Conservation (phyloP, 768 basidiomycete species). For the Lactarius hatsudake region DNA sequence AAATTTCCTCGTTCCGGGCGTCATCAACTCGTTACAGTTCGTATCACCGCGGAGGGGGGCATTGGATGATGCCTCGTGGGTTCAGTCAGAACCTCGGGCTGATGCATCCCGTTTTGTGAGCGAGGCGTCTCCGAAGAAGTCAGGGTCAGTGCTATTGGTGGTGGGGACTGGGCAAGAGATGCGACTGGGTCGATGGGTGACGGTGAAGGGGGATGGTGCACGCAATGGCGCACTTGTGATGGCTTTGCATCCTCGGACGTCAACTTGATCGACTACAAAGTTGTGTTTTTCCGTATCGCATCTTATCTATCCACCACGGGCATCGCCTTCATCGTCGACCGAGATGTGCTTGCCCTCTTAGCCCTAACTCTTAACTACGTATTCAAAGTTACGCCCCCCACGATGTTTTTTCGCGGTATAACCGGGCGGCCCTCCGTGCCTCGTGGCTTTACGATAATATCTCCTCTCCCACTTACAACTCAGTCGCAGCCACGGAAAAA, state of each 20-base stretch:
- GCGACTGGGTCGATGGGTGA: conserved; percentile 86
- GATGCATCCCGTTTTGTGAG: conserved; percentile 33
- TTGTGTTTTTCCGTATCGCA: background rate
- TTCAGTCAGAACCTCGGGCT: conserved; percentile 31
- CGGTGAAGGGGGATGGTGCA: conserved; percentile 63
- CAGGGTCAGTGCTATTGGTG: conserved; percentile 52
- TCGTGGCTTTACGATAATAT: conserved; percentile 1
- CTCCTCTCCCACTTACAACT: background rate
- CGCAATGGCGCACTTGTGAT: conserved; percentile 72
- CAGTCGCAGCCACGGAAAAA: background rate
- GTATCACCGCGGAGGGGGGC: conserved; percentile 48
- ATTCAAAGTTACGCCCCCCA: background rate
- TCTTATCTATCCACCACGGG: background rate
- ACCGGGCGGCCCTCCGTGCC: background rate
- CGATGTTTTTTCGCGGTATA: conserved; percentile 5
- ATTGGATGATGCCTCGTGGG: conserved; percentile 45
- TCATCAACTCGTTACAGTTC: conserved; percentile 89
- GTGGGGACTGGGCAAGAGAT: conserved; percentile 87
- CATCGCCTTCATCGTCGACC: background rate
- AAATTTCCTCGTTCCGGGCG: conserved; percentile 64
- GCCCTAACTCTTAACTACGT: background rate
- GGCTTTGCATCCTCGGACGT: conserved; percentile 47
- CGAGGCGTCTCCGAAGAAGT: conserved; percentile 21
- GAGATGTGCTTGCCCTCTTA: background rate
- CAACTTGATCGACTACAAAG: background rate